Evolutionary conservation across 169 alveolate species (phyloP), one percentile per base, ranked within the genome.

Genomic region (Plasmodium relictum): DNA sequence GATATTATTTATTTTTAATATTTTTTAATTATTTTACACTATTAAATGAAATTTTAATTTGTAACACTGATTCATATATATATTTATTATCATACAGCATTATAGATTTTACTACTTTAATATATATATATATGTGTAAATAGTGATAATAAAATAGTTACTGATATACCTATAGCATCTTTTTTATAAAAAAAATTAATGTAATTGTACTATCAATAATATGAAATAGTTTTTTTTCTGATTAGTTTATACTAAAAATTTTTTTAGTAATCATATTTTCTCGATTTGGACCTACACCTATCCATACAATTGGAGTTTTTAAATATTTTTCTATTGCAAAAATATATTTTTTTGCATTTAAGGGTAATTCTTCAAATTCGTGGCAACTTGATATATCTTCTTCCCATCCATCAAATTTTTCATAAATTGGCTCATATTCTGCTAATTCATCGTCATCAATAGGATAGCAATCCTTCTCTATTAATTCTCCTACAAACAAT

Each of bases 271-370:
- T 88, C 89, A 94, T 95, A 42, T 94, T 90, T 73, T 92, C 95
- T 89, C 97, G 90, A 66, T 93, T 96, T 14, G 98, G 97, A 18
- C 98, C 98, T 56, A 93, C 93, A 31, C 98, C 96, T 26, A 97
- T 95, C 99, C 99, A 97, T 56, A 96, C 93, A 20, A 97, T 93
- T 24, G 96, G 97, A 14, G 96, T 93, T 18, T 92, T 93, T 14
- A 96, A 83, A 31, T 93, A 87, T 42, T 94, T 88, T 69, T 96
- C 97, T 76, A 97, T 92, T 42, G 91, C 92, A 58, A 88, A 93
- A 18, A 97, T 78, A 76, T 97, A 97, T 37, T 92, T 91, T 72
- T 93, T 88, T 18, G 98, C 98, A 56, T 93, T 92, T 41, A 74
- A 68, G 0, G 99, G 99, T 56, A 97, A 88, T 14, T 96, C 94